Evolutionary conservation across 2,329 filamentous ascomycete genomes (phyloP).

Genomic region (Fusarium mangiferae): DNA sequence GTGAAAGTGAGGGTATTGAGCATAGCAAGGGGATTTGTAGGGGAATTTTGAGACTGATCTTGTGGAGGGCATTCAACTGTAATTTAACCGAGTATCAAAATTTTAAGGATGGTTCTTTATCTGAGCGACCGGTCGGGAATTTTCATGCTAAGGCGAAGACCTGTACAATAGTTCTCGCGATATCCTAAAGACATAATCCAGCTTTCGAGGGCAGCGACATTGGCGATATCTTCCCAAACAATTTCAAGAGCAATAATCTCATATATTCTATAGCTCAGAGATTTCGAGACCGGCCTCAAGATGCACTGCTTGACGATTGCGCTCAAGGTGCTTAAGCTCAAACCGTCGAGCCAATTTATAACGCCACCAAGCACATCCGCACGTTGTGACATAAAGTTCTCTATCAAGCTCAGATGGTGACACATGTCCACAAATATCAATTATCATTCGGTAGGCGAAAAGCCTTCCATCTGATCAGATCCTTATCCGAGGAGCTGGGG

Average conservation of each 20-base stretch:
- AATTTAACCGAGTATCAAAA: not conserved
- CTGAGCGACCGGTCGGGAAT: fast-evolving
- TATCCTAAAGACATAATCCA: fast-evolving
- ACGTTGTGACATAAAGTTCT: fast-evolving
- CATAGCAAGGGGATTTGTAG: too few species aligned
- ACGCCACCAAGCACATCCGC: fast-evolving
- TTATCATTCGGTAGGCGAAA: not conserved
- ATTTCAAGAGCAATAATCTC: fast-evolving
- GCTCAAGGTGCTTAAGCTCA: not conserved
- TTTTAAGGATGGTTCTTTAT: not conserved
- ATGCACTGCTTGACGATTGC: fast-evolving
- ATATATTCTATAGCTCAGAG: fast-evolving
- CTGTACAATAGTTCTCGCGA: fast-evolving
- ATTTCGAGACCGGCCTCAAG: fast-evolving
- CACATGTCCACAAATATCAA: not conserved
- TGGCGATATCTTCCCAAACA: fast-evolving
- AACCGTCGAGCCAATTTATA: too few species aligned
- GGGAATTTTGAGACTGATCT: fast-evolving
- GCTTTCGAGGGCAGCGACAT: not conserved
- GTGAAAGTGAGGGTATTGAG: not conserved
- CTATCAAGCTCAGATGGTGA: fast-evolving
- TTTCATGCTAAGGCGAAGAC: fast-evolving
- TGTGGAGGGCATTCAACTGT: not conserved
- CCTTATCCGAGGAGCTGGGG: not conserved
- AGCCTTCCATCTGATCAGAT: fast-evolving